phyloP scores from a whole-genome alignment of 805 yeast genomes.

The Ogataea dorogensis region DNA sequence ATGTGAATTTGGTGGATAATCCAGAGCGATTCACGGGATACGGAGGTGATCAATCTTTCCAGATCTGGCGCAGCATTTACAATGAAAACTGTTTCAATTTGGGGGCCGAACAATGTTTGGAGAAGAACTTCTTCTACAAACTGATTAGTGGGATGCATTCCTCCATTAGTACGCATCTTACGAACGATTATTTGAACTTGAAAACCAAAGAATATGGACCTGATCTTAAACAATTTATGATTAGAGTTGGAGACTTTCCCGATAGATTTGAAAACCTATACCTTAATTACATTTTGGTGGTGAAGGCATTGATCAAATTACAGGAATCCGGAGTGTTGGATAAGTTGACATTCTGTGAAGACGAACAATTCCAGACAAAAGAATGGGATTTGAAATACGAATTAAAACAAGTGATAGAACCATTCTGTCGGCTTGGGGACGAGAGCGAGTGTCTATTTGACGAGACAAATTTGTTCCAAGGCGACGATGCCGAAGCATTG shows the following conservation, averaged over 20 bases:
- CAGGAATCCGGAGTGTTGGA: constrained; percentile 33
- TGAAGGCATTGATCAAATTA: constrained; percentile 72
- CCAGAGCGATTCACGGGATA: constrained; percentile 98
- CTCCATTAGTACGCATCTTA: constrained; percentile 87
- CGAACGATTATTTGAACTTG: constrained; percentile 73
- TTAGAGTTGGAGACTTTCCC: constrained; percentile 84
- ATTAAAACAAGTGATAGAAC: constrained; percentile 34
- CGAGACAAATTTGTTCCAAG: constrained; percentile 46
- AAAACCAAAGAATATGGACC: constrained; percentile 82
- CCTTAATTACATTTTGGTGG: constrained; percentile 85
- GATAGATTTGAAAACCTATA: constrained; percentile 88
- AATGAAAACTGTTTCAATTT: constrained; percentile 77
- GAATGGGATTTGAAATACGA: constrained; percentile 27
- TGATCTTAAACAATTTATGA: constrained; percentile 76
- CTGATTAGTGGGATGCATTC: constrained; percentile 93
- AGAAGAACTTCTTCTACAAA: constrained; percentile 85
- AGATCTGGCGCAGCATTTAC: constrained; percentile 91
- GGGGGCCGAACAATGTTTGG: constrained; percentile 60
- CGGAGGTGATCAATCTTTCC: constrained; percentile 86
- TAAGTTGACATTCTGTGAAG: constrained; percentile 29
- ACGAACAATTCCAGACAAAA: constrained; percentile 27
- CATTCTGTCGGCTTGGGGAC: constrained; percentile 27
- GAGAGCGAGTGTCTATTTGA: constrained; percentile 38
- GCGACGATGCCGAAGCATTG: constrained; percentile 48
- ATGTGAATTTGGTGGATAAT: constrained; percentile 81